phyloP scores from a whole-genome alignment of 176 grass and related monocot genomes.

The Ensete ventricosum region DNA sequence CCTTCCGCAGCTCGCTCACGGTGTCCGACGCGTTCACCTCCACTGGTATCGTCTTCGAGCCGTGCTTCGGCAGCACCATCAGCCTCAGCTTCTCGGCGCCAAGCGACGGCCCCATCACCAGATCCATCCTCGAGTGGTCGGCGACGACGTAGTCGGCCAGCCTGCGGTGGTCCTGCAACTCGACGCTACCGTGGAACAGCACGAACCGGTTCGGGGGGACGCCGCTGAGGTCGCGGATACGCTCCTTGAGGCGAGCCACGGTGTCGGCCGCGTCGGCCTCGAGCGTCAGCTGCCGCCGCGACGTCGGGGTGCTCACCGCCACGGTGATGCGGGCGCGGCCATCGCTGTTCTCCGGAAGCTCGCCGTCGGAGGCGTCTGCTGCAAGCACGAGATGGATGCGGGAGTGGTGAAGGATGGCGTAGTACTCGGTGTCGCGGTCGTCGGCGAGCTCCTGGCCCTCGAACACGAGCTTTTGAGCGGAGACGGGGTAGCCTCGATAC shows the following conservation, averaged over 20 bases:
- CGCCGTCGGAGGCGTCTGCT: neutral
- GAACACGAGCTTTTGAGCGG: slow-evolving; percentile 28
- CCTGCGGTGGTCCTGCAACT: slow-evolving; percentile 35
- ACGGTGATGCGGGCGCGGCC: neutral
- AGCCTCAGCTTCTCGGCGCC: slow-evolving; percentile 6
- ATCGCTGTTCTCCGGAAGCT: neutral
- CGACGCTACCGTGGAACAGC: slow-evolving; percentile 24
- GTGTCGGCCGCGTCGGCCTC: slow-evolving; percentile 16
- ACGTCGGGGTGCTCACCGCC: neutral
- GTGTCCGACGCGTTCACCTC: slow-evolving; percentile 33
- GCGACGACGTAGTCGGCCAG: slow-evolving; percentile 21
- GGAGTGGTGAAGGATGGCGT: slow-evolving; percentile 1
- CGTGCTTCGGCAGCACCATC: slow-evolving; percentile 30
- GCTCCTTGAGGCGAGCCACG: slow-evolving; percentile 27
- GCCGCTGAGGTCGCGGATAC: slow-evolving; percentile 30
- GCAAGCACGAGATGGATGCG: neutral
- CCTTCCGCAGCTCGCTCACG: slow-evolving; percentile 24
- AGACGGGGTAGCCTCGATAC: slow-evolving; percentile 27
- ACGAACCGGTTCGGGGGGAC: neutral
- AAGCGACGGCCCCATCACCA: slow-evolving; percentile 4
- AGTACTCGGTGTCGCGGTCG: neutral
- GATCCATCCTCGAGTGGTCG: slow-evolving; percentile 19
- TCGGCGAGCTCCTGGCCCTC: slow-evolving; percentile 25
- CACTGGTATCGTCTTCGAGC: slow-evolving; percentile 14
- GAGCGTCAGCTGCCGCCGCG: slow-evolving; percentile 14